phyloP scores from a whole-genome alignment of 345 rosid genomes.

The Boechera divaricarpa region DNA sequence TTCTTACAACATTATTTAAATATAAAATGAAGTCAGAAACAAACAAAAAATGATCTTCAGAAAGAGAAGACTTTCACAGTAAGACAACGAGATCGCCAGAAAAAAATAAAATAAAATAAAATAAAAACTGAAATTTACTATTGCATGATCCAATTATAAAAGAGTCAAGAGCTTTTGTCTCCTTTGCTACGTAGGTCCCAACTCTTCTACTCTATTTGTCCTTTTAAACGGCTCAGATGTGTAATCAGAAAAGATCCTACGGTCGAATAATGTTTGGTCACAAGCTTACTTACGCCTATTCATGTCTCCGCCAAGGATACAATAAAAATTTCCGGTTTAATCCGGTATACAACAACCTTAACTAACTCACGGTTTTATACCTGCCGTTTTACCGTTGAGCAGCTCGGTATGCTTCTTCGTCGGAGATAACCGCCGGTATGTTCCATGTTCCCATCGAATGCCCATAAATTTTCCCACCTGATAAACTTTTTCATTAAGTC shows the following conservation, averaged over 20 bases:
- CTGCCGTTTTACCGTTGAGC: conserved; percentile 13
- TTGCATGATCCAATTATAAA: conserved; percentile 29
- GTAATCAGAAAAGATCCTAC: conserved; percentile 28
- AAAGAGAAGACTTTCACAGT: conserved; percentile 32
- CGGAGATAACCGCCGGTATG: conserved; percentile 64
- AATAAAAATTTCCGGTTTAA: conserved; percentile 20
- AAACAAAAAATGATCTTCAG: not conserved
- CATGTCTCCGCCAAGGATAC: not conserved
- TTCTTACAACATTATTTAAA: not conserved
- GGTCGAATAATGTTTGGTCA: conserved; percentile 19
- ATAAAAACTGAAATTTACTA: not conserved
- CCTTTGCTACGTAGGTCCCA: conserved; percentile 29
- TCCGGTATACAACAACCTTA: conserved; percentile 1
- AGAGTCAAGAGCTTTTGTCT: conserved; percentile 43
- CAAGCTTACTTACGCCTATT: not conserved
- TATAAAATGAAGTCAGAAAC: conserved; percentile 16
- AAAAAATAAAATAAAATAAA: not conserved
- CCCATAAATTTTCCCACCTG: conserved; percentile 68
- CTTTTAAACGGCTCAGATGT: conserved; percentile 27
- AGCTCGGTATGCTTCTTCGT: conserved; percentile 65
- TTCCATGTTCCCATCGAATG: conserved; percentile 82
- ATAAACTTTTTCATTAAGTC: conserved; percentile 5
- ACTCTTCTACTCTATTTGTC: not conserved
- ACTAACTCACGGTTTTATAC: conserved; percentile 16
- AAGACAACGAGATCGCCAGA: conserved; percentile 17